These are phyloP conservation scores for Nicotiana benthamiana DNA, from an alignment of 257 asterid species.

Conservation along the genomic window DNA sequence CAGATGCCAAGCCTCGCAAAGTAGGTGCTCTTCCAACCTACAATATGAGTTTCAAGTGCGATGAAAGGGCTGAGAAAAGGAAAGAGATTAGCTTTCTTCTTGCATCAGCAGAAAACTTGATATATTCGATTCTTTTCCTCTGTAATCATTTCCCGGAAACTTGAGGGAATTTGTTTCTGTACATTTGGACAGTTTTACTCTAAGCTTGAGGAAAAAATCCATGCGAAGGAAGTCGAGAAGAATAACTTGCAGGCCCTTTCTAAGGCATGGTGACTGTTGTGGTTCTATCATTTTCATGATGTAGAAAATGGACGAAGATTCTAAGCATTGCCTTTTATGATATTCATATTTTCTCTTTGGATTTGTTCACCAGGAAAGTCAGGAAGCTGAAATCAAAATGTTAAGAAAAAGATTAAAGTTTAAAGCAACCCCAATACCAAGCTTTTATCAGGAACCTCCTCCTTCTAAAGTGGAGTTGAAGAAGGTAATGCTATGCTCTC, in stretches of 20 bases:
- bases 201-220: constrained; percentile 73
- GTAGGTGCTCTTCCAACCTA: constrained; percentile 20
- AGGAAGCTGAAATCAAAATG: constrained; percentile 66
- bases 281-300: background rate
- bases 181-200: constrained; percentile 50
- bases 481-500: constrained; percentile 40
- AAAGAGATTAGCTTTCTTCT: constrained; percentile 17
- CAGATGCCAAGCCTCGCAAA: constrained; percentile 12
- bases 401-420: constrained; percentile 59
- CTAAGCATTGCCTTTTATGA: background rate
- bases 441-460: constrained; percentile 75
- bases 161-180: background rate
- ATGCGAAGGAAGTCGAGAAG: constrained; percentile 70
- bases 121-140: background rate
- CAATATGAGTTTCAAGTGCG: constrained; percentile 23
- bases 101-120: background rate
- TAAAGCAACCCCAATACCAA: constrained; percentile 88
- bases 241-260: constrained; percentile 49
- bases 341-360: constrained; percentile 7
- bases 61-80: constrained; percentile 27
- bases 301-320: background rate
- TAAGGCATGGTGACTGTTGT: constrained; percentile 31
- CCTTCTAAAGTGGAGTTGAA: constrained; percentile 69
- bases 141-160: no score
- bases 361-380: constrained; percentile 46